Evolutionary conservation across 257 asterid genomes (phyloP), one percentile per base, ranked within the genome.

Genomic region (Penstemon eatonii): DNA sequence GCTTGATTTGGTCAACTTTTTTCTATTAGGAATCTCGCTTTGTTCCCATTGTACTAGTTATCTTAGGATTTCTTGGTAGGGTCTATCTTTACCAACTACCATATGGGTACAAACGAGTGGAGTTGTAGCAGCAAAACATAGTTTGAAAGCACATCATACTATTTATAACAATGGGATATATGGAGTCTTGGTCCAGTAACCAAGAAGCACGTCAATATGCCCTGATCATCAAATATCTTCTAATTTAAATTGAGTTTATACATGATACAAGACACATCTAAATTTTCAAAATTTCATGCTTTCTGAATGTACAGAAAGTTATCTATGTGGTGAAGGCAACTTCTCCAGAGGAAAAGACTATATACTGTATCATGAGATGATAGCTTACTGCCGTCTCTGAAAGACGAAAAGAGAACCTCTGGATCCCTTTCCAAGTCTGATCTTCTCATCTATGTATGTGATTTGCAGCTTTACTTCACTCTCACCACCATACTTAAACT

Each of bases 391-490:
- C 33, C 73, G 71, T 74, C 98, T 84, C 60, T 82, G 73, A 66
- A 92, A 92, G 70, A 92, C 95, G 53, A 89, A 92, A 8, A 89
- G 74, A 33, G 98, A 83, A 11, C 96, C 98, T 78, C 96, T 86
- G 8, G 97, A 92, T 46, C 98, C 98, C 68, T 80, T 85, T n/a
- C 99, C 96, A 8, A 93, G 69, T 64, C 96, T 81, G 67, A 93
- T 77, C 76, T 85, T 85, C 67, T 88, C 92, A n/a, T 93, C 96
- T 6, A 93, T 68, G 73, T 88, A 90, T 45, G 95, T 85, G 64
- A 93, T 93, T 80, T 93, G 86, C 67, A 93, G 86, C 82, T 88
- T 85, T 55, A 88, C 97, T 63, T 90, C 97, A 73, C 97, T 93
- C 86, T 93, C 82, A 7, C 97, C 96, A 8, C 97, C 96, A 43